Percentiles rank a stretch among this genome's conserved stretches.
Evolutionary conservation across 495 filamentous ascomycete species (phyloP).

Genomic region (Hyaloscypha variabilis): DNA sequence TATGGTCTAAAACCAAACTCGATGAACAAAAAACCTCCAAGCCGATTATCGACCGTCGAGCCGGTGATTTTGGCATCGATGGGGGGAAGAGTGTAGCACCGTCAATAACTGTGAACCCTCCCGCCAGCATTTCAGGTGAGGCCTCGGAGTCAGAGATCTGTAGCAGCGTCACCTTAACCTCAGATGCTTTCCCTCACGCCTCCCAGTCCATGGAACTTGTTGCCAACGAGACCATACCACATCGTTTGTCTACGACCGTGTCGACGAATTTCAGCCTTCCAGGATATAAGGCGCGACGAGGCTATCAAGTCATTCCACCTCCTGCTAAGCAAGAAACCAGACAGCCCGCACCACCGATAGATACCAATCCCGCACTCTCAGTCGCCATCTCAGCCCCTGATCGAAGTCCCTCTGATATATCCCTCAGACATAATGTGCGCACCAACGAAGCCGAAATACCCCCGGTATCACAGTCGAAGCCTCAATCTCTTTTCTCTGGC

Average conservation of each 20-base stretch:
- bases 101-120: conserved; percentile 3
- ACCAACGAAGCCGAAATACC: conserved; percentile 3
- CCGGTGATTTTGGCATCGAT: not conserved
- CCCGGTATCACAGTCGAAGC: conserved; percentile 5
- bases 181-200: conserved; percentile 23
- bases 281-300: conserved; percentile 8
- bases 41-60: not conserved
- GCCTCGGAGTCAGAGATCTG: not conserved
- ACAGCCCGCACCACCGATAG: not conserved
- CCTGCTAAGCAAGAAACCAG: not conserved
- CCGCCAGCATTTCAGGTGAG: not conserved
- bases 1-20: not conserved
- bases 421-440: not conserved
- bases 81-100: not conserved
- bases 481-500: conserved; percentile 21
- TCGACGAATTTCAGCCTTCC: conserved; percentile 26
- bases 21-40: not conserved
- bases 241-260: conserved; percentile 15
- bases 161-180: conserved; percentile 22
- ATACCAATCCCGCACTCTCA: not conserved
- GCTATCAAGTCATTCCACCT: not conserved
- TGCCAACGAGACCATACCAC: not conserved
- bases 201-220: conserved; percentile 8
- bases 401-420: not conserved
- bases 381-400: not conserved